These are phyloP conservation scores for Amanita molliuscula DNA, from an alignment of 768 basidiomycete genomes.

Conservation along the genomic window DNA sequence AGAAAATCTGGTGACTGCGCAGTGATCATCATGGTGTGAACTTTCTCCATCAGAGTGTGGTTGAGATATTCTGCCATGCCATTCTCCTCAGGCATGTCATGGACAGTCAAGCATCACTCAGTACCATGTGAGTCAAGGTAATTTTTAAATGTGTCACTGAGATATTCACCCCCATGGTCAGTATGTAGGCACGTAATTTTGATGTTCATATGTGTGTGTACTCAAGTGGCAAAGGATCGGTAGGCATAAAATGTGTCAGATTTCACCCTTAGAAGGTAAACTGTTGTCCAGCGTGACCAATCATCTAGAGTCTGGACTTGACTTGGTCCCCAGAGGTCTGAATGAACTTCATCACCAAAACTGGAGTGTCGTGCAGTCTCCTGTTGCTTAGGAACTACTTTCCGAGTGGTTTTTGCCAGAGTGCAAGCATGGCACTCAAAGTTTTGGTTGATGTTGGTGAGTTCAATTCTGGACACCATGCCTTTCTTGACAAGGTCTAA, in stretches of 20 bases:
- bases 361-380: not conserved
- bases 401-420: not conserved
- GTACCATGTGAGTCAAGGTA: too few relatives aligned
- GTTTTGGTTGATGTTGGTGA: not conserved
- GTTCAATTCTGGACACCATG: not conserved
- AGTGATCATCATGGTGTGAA: too few relatives aligned
- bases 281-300: not conserved
- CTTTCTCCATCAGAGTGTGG: too few relatives aligned
- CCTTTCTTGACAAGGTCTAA: too few relatives aligned
- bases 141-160: too few relatives aligned
- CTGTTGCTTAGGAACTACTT: not conserved
- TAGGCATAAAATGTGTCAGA: not conserved
- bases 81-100: too few relatives aligned
- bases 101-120: too few relatives aligned
- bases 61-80: too few relatives aligned
- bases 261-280: too few relatives aligned
- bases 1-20: too few relatives aligned
- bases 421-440: not conserved
- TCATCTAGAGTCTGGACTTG: not conserved
- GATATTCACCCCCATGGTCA: too few relatives aligned
- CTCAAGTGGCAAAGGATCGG: not conserved
- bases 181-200: not conserved
- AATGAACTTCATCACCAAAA: not conserved
- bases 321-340: not conserved
- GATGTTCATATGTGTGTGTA: not conserved